Conservation (phyloP, 306 rosid species). For the Leucaena leucocephala region DNA sequence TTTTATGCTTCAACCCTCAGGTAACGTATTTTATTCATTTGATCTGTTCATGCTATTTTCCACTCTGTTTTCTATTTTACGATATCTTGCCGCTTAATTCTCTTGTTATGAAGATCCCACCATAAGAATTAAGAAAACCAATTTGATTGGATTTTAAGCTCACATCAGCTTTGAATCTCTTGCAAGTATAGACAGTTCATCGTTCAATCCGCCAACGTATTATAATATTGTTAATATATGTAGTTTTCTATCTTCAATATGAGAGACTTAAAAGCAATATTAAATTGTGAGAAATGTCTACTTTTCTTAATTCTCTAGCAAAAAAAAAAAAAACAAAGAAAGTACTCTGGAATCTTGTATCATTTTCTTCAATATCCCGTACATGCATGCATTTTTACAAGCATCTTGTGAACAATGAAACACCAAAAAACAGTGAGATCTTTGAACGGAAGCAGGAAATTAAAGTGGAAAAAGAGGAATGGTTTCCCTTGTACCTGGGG, state of each 20-base stretch:
- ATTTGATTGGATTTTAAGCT: not conserved
- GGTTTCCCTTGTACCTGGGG: conserved; percentile 92
- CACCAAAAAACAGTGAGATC: conserved; percentile 15
- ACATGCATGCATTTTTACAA: conserved; percentile 13
- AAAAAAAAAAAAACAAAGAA: not conserved
- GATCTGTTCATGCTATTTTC: not conserved
- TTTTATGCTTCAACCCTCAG: conserved; percentile 34
- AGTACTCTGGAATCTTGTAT: not conserved
- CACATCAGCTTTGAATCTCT: conserved; percentile 1
- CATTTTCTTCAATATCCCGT: not conserved
- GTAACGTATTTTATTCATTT: conserved; percentile 17
- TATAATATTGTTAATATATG: conserved; percentile 9
- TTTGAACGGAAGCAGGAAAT: conserved; percentile 28
- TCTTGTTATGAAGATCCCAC: conserved; percentile 17
- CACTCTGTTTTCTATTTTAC: not conserved
- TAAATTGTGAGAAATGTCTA: not conserved
- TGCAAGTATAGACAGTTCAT: not conserved
- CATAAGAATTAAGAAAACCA: not conserved
- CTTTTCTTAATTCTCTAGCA: not conserved
- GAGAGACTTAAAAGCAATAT: not conserved
- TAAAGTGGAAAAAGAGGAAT: conserved; percentile 37
- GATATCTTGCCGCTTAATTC: conserved; percentile 20
- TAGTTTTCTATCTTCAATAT: not conserved
- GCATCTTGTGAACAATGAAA: conserved; percentile 2
- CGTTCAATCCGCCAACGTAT: not conserved